Base-by-base conservation (phyloP, 345 rosid genomes). In the Salix exigua region DNA sequence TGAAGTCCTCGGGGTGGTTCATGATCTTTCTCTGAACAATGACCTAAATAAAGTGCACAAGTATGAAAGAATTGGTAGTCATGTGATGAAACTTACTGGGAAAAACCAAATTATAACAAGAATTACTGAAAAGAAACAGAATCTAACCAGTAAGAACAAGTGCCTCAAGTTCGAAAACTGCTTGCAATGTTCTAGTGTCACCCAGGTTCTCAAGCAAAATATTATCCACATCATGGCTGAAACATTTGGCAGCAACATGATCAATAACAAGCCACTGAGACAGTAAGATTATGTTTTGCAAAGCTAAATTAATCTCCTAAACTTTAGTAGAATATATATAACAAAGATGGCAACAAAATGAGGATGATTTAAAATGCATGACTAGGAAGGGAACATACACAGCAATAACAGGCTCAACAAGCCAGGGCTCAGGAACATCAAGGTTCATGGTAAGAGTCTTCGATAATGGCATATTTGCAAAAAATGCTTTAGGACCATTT, bases 351-450 rank as follows among this genome's bases (percentile, higher is more conserved):
- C 64, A 37, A 46, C 28, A 70, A 35, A 55, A 21, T 16, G 55
- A 63, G 44, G 62, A 73, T 78, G 60, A 76, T 55, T 23, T 19
- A 55, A 37, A 66, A 70, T 68, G 42, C 17, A 64, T 70, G 25
- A 78, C 30, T 35, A 38, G 55, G n/a, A 40, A 68, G 74, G 84
- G 70, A 84, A 68, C 94, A 84, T 94, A 96, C 99, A 96, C 88
- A 78, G 99, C 98, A 86, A 94, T 73, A 66, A 96, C 91, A 71
- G 98, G 97, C 88, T 96, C 98, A 76, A 92, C 91, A 84, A 96
- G 99, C 99, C 99, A 96, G 63, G 99, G 97, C 82, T 96, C 99
- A 60, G 99, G 99, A 80, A 96, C 99, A 83, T 96, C 99, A 73
- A 96, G 95, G 86, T 96, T 96, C 99, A 96, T 92, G 80, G 99